Percentiles rank a stretch among this genome's conserved stretches.
Conservation (phyloP, 768 basidiomycete species). For the Lepiota brunneoincarnata region DNA sequence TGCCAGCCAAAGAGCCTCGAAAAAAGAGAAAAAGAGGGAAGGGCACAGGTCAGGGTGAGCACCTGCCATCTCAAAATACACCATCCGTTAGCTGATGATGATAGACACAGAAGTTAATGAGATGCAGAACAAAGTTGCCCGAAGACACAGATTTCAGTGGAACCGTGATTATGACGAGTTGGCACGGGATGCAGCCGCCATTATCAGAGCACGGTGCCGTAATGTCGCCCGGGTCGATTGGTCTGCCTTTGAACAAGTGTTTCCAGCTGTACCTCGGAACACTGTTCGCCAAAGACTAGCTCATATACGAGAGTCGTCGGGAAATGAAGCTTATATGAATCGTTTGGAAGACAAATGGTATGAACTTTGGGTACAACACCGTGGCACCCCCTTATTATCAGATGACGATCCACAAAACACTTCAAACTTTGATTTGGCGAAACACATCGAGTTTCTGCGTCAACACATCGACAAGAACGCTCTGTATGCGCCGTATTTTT, state of each 20-base stretch:
- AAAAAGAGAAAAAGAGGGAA: slow-evolving; percentile 20
- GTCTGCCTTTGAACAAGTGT: slow-evolving; percentile 73
- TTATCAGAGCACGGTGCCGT: slow-evolving; percentile 79
- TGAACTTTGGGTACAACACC: slow-evolving; percentile 69
- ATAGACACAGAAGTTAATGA: slow-evolving; percentile 12
- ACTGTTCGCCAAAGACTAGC: slow-evolving; percentile 68
- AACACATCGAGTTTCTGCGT: slow-evolving; percentile 81
- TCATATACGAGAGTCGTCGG: slow-evolving; percentile 56
- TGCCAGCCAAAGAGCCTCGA: slow-evolving; percentile 14
- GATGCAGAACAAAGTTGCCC: slow-evolving; percentile 43
- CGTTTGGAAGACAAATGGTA: slow-evolving; percentile 83
- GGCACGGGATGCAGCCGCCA: slow-evolving; percentile 77
- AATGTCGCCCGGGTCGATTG: slow-evolving; percentile 60
- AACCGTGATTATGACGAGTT: slow-evolving; percentile 86
- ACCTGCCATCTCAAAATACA: background rate
- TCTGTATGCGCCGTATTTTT: slow-evolving; percentile 53
- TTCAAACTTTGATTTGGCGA: slow-evolving; percentile 74
- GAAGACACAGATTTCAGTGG: slow-evolving; percentile 80
- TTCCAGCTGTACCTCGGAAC: slow-evolving; percentile 72
- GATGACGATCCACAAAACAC: slow-evolving; percentile 69
- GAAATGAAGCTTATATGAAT: slow-evolving; percentile 72
- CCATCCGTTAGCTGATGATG: background rate
- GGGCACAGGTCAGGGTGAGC: slow-evolving; percentile 13
- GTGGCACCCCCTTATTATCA: slow-evolving; percentile 63
- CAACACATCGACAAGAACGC: slow-evolving; percentile 82